A percentile compares a stretch with the other conserved stretches of the same genome.
Evolutionary conservation across 164 flowering plant species (phyloP).

Genomic region (Kingdonia uniflora): DNA sequence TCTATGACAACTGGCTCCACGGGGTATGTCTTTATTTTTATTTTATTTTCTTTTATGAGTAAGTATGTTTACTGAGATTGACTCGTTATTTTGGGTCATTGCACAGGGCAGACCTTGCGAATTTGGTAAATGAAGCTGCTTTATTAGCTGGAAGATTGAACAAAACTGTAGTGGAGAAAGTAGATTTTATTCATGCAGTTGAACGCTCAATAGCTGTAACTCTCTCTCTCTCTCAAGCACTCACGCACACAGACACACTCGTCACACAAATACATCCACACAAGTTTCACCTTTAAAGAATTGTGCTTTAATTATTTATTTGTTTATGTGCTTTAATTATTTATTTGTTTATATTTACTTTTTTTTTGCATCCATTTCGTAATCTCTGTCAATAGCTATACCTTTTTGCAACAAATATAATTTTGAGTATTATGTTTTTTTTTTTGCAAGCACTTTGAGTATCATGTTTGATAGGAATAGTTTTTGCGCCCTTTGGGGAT

Average conservation of each 20-base stretch:
- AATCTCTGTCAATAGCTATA: too few species aligned
- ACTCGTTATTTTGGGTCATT: constrained; percentile 16
- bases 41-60: background rate
- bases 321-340: too few species aligned
- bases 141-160: constrained; percentile 83
- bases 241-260: background rate
- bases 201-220: constrained; percentile 94
- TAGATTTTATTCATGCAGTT: constrained; percentile 90
- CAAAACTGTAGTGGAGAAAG: constrained; percentile 71
- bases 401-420: too few species aligned
- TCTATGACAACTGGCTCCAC: constrained; percentile 96
- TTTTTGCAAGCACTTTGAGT: too few species aligned
- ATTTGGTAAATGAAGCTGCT: constrained; percentile 98
- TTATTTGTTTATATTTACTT: too few species aligned
- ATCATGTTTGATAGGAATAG: too few species aligned
- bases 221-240: constrained; percentile 9
- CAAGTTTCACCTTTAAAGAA: too few species aligned
- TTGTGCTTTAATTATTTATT: too few species aligned
- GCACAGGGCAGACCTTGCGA: constrained; percentile 98
- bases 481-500: too few species aligned
- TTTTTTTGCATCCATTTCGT: too few species aligned
- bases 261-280: too few species aligned
- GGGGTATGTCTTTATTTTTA: constrained; percentile 48
- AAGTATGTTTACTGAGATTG: constrained; percentile 4
- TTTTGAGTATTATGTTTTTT: too few species aligned